These are phyloP conservation scores for Kodamaea jinghongensis DNA, from an alignment of 805 yeast species.

Conservation along the genomic window DNA sequence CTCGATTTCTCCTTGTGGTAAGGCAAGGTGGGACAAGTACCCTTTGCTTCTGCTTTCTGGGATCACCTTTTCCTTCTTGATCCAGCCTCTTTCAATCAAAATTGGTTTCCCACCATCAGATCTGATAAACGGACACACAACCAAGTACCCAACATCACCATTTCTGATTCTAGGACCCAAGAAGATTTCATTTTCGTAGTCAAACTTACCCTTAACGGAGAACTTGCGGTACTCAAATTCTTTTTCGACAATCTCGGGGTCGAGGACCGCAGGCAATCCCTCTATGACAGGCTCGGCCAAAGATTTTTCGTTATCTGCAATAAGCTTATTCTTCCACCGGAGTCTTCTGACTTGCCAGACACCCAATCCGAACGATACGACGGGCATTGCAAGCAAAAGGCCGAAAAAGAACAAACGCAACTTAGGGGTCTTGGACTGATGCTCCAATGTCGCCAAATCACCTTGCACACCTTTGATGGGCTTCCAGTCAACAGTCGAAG, in stretches of 20 bases:
- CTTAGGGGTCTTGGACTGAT: constrained; percentile 35
- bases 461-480: constrained; percentile 56
- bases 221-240: constrained; percentile 84
- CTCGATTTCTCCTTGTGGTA: constrained; percentile 71
- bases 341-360: constrained; percentile 89
- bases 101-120: constrained; percentile 73
- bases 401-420: constrained; percentile 43
- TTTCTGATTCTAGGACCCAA: constrained; percentile 86
- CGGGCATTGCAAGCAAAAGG: constrained; percentile 71
- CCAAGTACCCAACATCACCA: constrained; percentile 66
- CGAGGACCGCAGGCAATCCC: constrained; percentile 58
- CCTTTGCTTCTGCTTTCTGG: constrained; percentile 49
- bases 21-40: constrained; percentile 61
- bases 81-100: constrained; percentile 90
- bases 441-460: constrained; percentile 37
- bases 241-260: constrained; percentile 56
- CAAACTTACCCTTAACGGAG: constrained; percentile 70
- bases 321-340: constrained; percentile 82
- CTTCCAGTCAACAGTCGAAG: constrained; percentile 81
- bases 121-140: constrained; percentile 80
- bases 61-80: constrained; percentile 61
- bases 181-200: constrained; percentile 82
- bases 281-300: constrained; percentile 70
- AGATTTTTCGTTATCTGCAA: constrained; percentile 79
- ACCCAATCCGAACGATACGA: constrained; percentile 80